Evolutionary conservation across 768 basidiomycete genomes (phyloP).

Genomic region (Cystofilobasidium ferigula): DNA sequence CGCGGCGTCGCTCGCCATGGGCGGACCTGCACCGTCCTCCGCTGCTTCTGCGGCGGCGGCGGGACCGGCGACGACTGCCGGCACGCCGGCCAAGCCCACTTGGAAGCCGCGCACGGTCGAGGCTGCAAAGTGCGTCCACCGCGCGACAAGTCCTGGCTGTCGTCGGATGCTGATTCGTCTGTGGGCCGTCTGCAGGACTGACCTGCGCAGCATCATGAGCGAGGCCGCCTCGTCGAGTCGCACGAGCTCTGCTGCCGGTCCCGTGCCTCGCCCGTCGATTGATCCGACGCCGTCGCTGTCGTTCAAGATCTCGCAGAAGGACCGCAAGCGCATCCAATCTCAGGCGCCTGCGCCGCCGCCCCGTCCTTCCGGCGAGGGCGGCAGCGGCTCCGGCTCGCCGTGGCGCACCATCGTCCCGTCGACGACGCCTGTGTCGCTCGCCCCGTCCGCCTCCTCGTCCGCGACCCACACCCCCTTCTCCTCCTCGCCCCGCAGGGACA

Average conservation of each 20-base stretch:
- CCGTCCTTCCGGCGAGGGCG: conserved; percentile 14
- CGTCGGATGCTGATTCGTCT: conserved; percentile 19
- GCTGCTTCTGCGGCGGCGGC: conserved; percentile 26
- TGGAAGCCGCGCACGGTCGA: conserved; percentile 29
- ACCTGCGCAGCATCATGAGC: conserved; percentile 77
- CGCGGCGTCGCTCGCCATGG: conserved; percentile 25
- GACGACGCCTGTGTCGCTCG: background rate
- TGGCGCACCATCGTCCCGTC: conserved; percentile 21
- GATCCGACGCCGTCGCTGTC: conserved; percentile 8
- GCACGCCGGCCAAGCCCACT: conserved; percentile 31
- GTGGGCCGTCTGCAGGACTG: conserved; percentile 45
- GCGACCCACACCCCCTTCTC: conserved; percentile 4
- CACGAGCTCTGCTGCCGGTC: background rate
- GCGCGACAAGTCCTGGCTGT: background rate
- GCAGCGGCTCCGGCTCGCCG: conserved; percentile 12
- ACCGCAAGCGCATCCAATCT: conserved; percentile 20
- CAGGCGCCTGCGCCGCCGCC: conserved; percentile 13
- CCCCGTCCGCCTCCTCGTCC: background rate
- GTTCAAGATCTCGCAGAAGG: conserved; percentile 27
- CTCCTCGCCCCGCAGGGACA: background rate
- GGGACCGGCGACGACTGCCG: conserved; percentile 36
- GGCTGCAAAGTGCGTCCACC: conserved; percentile 34
- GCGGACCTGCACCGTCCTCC: conserved; percentile 30
- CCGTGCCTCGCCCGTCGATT: conserved; percentile 3
- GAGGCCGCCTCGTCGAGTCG: conserved; percentile 33